phyloP scores from a whole-genome alignment of 148 eudicot genomes.

The Chenopodium suecicum region DNA sequence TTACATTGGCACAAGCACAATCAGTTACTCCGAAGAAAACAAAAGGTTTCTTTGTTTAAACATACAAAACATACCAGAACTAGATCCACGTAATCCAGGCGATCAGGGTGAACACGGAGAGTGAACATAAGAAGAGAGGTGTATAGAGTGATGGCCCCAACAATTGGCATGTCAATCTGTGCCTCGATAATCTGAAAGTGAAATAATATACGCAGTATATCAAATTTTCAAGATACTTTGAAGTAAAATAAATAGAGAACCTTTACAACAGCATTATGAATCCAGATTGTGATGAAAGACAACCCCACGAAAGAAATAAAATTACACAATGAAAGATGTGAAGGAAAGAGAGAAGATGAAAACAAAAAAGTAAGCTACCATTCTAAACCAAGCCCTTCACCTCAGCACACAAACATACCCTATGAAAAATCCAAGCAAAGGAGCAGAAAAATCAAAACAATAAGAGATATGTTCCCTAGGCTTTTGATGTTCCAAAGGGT shows the following conservation, averaged over 20 bases:
- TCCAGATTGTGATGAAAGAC: neutral
- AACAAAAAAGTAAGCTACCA: neutral
- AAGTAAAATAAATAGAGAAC: neutral
- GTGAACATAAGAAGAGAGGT: slow-evolving; percentile 93
- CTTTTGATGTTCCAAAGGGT: neutral
- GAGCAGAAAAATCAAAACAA: neutral
- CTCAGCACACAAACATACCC: neutral
- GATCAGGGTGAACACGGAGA: slow-evolving; percentile 98
- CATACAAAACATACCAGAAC: slow-evolving; percentile 75
- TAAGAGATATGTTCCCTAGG: neutral
- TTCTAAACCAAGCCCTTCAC: neutral
- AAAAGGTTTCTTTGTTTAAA: neutral
- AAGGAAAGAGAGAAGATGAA: neutral
- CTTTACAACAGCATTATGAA: neutral
- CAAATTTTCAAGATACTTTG: neutral
- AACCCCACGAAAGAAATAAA: neutral
- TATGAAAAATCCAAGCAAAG: neutral
- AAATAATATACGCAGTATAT: neutral
- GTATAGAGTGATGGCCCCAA: slow-evolving; percentile 83
- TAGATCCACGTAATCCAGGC: slow-evolving; percentile 96
- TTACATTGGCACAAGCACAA: neutral
- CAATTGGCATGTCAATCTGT: slow-evolving; percentile 90
- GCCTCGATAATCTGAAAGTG: slow-evolving; percentile 86
- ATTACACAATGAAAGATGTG: neutral
- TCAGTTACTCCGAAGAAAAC: neutral